Conservation (phyloP, 495 filamentous ascomycete genomes). For the Parathielavia appendiculata region DNA sequence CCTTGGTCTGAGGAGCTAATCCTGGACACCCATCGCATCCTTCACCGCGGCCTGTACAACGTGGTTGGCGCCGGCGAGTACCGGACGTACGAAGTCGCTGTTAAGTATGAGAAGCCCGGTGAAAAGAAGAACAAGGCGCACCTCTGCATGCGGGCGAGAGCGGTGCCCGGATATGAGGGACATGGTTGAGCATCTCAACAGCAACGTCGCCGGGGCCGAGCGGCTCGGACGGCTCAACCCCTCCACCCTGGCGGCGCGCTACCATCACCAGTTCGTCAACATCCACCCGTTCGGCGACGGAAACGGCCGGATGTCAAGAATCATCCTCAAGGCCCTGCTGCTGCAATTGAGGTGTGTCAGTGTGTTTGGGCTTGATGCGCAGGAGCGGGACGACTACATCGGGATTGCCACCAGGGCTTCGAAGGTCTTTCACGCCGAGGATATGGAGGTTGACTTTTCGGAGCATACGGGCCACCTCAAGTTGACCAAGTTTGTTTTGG, state of each 20-base stretch:
- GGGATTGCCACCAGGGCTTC: neutral
- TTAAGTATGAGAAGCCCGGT: slow-evolving; percentile 20
- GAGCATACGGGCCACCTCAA: neutral
- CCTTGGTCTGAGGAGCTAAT: slow-evolving; percentile 31
- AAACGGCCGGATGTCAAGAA: slow-evolving; percentile 1
- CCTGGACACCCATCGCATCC: slow-evolving; percentile 30
- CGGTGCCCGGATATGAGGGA: slow-evolving; percentile 34
- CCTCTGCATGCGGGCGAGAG: slow-evolving; percentile 24
- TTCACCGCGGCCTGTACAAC: slow-evolving; percentile 22
- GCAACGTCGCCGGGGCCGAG: slow-evolving; percentile 14
- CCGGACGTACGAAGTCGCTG: slow-evolving; percentile 22
- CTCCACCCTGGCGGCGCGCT: slow-evolving; percentile 29
- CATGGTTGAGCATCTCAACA: slow-evolving; percentile 27
- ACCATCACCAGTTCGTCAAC: slow-evolving; percentile 6
- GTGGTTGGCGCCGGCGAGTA: slow-evolving; percentile 21
- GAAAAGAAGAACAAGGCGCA: slow-evolving; percentile 26
- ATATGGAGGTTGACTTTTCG: neutral
- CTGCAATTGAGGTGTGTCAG: neutral
- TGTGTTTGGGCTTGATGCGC: neutral
- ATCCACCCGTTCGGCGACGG: slow-evolving; percentile 5
- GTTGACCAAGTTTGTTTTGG: neutral
- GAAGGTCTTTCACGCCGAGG: neutral
- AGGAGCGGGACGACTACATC: neutral
- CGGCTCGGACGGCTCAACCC: slow-evolving; percentile 21
- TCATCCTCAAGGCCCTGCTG: neutral